Base-by-base conservation (phyloP, 2,329 filamentous ascomycete genomes). In the Helicocarpus griseus region DNA sequence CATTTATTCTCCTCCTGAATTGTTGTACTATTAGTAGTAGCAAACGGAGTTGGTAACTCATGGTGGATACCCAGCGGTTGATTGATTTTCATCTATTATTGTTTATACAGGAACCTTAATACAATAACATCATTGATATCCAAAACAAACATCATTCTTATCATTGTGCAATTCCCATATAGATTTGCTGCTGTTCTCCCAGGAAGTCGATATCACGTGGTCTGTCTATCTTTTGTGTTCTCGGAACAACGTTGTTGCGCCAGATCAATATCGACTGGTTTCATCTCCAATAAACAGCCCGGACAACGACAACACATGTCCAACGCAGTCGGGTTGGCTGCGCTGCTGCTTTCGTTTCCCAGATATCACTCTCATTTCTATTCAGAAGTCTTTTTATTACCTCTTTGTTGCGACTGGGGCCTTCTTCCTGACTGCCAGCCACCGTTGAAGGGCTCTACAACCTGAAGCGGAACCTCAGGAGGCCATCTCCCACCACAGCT, bases 191-290 rank as follows among this genome's bases (percentile, higher is more conserved):
- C n/a, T n/a, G 19, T 6, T 40, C 19, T 13, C 38, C 3, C 14
- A 2, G n/a, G 24, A 24, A 3, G 4, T 29, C 5, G 41, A 45
- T 31, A 11, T 45, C 24, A 24, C 24, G 24, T 35, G 44, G 19
- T 13, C 17, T 6, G 36, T 24, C 19, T 46, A 33, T n/a, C 21
- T 35, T 47, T 6, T 5, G 13, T 8, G 13, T 17, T 33, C n/a
- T 19, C 31, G 45, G 45, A 47, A 47, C 21, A 47, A 47, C 14
- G 5, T 47, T 47, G 21, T 35, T 47, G 45, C 31, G 29, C 6
- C 31, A 33, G 21, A 35, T 11, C 31, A 35, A 9, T 35, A 14
- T 6, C 31, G n/a, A n/a, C n/a, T n/a, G n/a, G n/a, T n/a, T n/a
- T 2, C 29, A 31, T 13, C 13, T 31, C 29, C 7, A 31, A 31